Evolutionary conservation across 257 asterid species (phyloP).

Genomic region (Primulina huaijiensis): DNA sequence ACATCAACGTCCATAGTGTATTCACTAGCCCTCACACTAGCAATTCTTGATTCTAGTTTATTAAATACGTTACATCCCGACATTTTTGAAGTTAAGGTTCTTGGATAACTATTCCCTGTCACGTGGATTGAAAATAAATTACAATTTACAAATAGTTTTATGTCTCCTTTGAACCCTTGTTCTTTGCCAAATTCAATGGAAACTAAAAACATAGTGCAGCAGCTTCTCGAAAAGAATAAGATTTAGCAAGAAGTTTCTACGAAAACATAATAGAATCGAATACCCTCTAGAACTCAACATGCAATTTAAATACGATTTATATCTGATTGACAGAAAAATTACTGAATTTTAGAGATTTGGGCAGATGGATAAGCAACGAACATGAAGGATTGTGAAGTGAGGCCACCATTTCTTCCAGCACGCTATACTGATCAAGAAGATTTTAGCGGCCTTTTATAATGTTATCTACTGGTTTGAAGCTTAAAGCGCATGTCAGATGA

Average conservation of each 20-base stretch:
- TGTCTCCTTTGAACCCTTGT: not conserved
- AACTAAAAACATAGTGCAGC: not conserved
- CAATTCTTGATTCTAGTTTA: constrained; percentile 30
- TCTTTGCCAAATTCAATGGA: not conserved
- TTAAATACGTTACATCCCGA: constrained; percentile 16
- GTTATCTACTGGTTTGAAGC: not conserved
- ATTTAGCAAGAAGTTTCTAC: too few species aligned
- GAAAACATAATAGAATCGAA: not conserved
- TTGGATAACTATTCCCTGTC: constrained; percentile 23
- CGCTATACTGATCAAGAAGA: not conserved
- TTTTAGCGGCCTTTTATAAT: not conserved
- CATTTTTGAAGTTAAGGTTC: constrained; percentile 27
- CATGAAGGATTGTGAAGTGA: constrained; percentile 28
- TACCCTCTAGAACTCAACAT: not conserved
- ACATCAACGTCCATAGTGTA: constrained; percentile 26
- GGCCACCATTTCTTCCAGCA: constrained; percentile 42
- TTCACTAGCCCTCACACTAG: constrained; percentile 30
- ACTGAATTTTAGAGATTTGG: constrained; percentile 24
- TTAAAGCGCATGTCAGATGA: too few species aligned
- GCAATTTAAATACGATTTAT: not conserved
- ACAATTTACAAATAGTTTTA: constrained; percentile 5
- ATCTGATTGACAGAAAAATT: constrained; percentile 1
- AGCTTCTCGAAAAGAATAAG: not conserved
- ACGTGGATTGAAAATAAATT: not conserved
- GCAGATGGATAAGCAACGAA: constrained; percentile 31